These are phyloP conservation scores for Hansenula sp. DNA, from an alignment of 1,139 yeast species.

Conservation along the genomic window DNA sequence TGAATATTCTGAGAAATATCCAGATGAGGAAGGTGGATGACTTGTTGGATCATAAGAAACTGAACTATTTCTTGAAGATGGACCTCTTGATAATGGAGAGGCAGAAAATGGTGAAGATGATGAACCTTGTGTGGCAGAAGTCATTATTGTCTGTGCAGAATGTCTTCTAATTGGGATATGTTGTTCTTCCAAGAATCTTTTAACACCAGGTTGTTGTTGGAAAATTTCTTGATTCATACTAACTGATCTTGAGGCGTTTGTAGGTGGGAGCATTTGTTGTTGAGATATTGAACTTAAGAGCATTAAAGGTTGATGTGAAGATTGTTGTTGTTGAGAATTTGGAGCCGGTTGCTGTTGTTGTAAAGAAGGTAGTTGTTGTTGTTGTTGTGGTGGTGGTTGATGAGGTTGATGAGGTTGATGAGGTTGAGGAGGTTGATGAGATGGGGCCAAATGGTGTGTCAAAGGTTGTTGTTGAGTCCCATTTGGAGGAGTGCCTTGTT, in stretches of 20 bases:
- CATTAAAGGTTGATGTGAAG: neutral
- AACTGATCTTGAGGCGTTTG: conserved; percentile 15
- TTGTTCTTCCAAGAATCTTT: conserved; percentile 23
- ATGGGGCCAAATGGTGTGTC: too few relatives aligned
- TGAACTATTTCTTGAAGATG: conserved; percentile 23
- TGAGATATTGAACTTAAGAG: neutral
- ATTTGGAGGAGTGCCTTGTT: neutral
- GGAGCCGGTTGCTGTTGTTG: conserved; percentile 4
- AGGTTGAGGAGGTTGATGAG: neutral
- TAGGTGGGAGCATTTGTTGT: conserved; percentile 16
- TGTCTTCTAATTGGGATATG: conserved; percentile 22
- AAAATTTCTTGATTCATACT: conserved; percentile 20
- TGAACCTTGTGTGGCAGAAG: conserved; percentile 11
- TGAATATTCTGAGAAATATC: conserved; percentile 8
- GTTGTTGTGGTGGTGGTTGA: neutral
- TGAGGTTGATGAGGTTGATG: neutral
- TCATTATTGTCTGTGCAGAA: conserved; percentile 22
- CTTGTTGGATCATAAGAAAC: conserved; percentile 18
- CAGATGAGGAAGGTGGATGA: conserved; percentile 1
- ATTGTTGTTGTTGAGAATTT: conserved; percentile 4
- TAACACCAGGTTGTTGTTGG: conserved; percentile 23
- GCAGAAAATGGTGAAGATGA: conserved; percentile 20
- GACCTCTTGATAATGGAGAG: conserved; percentile 13
- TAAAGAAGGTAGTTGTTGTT: conserved; percentile 1
- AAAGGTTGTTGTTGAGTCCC: neutral